phyloP scores from a whole-genome alignment of 805 yeast species.

The Martiniozyma abietophila region DNA sequence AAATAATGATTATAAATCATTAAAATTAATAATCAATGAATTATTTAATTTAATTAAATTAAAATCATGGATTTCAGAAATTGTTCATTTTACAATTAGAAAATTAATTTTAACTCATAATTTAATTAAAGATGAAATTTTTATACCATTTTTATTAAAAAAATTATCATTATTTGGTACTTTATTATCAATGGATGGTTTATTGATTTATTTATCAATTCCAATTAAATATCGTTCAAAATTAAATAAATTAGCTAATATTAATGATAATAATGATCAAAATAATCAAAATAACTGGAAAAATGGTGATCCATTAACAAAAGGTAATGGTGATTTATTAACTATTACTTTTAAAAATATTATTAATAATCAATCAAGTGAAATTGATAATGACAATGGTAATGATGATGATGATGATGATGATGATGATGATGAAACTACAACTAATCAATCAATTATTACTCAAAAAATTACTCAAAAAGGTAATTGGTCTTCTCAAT shows the following conservation, averaged over 20 bases:
- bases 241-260: conserved; percentile 14
- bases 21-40: conserved; percentile 32
- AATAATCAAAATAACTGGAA: conserved; percentile 44
- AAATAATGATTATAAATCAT: conserved; percentile 17
- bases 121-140: conserved; percentile 12
- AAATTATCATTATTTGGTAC: conserved; percentile 44
- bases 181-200: conserved; percentile 67
- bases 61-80: conserved; percentile 84
- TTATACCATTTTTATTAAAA: conserved; percentile 25
- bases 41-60: conserved; percentile 47
- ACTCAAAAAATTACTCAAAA: conserved; percentile 30
- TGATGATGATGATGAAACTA: conserved; percentile 24
- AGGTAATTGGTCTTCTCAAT: conserved; percentile 63
- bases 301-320: conserved; percentile 61
- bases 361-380: conserved; percentile 31
- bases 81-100: conserved; percentile 62
- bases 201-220: conserved; percentile 57
- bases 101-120: conserved; percentile 33
- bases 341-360: conserved; percentile 58
- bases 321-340: conserved; percentile 53
- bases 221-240: conserved; percentile 24
- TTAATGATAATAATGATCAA: conserved; percentile 7
- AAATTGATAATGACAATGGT: conserved; percentile 27
- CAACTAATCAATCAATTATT: conserved; percentile 30
- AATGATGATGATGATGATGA: conserved; percentile 27